Evolutionary conservation across 805 yeast species (phyloP).

Genomic region (Kazachstania martiniae): DNA sequence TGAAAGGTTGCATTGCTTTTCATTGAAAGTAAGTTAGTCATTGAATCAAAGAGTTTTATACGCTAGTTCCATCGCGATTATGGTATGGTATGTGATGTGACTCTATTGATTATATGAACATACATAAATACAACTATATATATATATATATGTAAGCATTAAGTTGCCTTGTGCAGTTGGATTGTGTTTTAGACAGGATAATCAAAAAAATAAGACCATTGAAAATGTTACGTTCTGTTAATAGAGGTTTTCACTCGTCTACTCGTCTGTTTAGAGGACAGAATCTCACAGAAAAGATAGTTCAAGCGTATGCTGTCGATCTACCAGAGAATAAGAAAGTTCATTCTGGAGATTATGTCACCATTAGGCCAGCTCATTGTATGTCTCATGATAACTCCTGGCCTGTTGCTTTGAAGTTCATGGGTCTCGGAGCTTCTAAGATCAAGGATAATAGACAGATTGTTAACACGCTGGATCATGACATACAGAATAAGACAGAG

Average conservation of each 20-base stretch:
- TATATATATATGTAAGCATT: no score
- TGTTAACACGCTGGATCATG: conserved; percentile 95
- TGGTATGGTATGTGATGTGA: no score
- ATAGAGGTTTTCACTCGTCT: conserved; percentile 15
- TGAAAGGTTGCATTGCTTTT: no score
- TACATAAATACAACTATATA: neutral
- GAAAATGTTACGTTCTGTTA: conserved; percentile 16
- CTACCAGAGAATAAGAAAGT: conserved; percentile 66
- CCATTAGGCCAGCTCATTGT: conserved; percentile 91
- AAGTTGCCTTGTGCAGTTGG: no score
- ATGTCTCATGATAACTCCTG: conserved; percentile 99
- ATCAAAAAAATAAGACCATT: no score
- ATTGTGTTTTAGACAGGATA: no score
- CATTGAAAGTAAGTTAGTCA: no score
- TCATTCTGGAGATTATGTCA: conserved; percentile 85
- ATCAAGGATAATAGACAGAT: conserved; percentile 83
- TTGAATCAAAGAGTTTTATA: no score
- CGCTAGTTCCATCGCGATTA: no score
- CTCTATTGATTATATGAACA: no score
- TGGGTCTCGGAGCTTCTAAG: conserved; percentile 81
- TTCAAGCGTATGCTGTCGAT: conserved; percentile 86
- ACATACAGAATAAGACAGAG: conserved; percentile 87
- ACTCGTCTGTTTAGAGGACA: conserved; percentile 34
- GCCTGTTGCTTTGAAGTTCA: conserved; percentile 97
- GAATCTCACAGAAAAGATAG: conserved; percentile 90